Base-by-base conservation (phyloP, 75 land plant species). In the Adiantum capillusveneris region DNA sequence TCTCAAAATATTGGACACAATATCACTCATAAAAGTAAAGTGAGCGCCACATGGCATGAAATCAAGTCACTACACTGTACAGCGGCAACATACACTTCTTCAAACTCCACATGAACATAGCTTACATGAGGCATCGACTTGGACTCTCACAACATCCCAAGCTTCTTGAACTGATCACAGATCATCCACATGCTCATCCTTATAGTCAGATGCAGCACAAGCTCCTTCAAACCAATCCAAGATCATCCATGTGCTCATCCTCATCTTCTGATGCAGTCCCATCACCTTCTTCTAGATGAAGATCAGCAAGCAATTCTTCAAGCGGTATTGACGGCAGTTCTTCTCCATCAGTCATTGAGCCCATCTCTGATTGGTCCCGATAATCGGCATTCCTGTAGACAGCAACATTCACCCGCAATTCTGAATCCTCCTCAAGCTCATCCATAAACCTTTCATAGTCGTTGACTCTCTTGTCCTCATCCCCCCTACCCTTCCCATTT, bases 361-460 rank as follows among this genome's bases (percentile, higher is more conserved):
- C 74, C 29, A 68, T 66, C 36, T 83, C 84, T 0, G 82, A 80
- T 16, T 75, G 80, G 20, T 75, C 79, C 31, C 57, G 25, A 53
- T 80, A 78, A 6, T 67, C 76, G 12, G 73, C 64, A 53, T 90
- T 81, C 17, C 73, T 73, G 53, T 80, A 90, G 28, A 90, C 54
- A 2, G 84, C 75, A 51, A 89, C 67, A 69, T 80, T 80, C 34
- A 79, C 75, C 52, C 84, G 73, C 77, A 89, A 45, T 53, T 89
- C 89, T 21, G 85, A 86, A 53, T 89, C 84, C 68, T 85, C 90
- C 78, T 82, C 90, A 64, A 83, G 44, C 17, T 85, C 90, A 48
- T 67, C 79, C 73, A 83, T 60, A 56, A 86, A 83, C 68, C 64
- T 72, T 67, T 83, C 90, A 67, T 78, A 82, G 43, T 89, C 94